Percentiles rank a stretch among this genome's conserved stretches.
Conservation (phyloP, 1,284 basidiomycete species). For the Lentinula novae-zelandiae region DNA sequence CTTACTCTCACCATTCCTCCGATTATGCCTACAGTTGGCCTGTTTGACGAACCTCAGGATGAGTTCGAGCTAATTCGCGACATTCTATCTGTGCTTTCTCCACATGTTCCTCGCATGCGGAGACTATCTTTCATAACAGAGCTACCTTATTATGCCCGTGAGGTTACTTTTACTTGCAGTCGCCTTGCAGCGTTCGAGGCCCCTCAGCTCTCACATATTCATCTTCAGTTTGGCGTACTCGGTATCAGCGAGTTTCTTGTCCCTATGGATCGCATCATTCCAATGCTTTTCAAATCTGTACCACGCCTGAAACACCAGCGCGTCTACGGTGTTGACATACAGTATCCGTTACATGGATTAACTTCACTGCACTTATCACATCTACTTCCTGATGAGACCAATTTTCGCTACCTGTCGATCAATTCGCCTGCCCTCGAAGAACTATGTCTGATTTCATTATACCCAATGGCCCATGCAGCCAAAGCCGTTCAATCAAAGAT, state of each 20-base stretch:
- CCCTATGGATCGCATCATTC: not conserved
- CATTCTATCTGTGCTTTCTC: not conserved
- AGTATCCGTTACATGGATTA: not conserved
- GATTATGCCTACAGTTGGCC: not conserved
- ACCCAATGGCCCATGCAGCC: not conserved
- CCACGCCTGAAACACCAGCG: conserved; percentile 2
- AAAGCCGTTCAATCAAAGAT: not conserved
- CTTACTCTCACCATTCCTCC: not conserved
- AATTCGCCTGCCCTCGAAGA: not conserved
- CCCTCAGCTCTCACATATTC: not conserved
- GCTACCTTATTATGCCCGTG: not conserved
- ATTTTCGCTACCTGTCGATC: not conserved
- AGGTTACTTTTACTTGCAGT: not conserved
- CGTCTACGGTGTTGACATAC: not conserved
- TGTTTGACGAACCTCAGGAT: not conserved
- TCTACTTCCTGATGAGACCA: not conserved
- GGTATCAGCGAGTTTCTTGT: not conserved
- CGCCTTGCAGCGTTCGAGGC: not conserved
- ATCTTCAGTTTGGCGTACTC: not conserved
- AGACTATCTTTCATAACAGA: not conserved
- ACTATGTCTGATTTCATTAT: not conserved
- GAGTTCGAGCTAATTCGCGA: not conserved
- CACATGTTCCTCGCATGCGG: not conserved
- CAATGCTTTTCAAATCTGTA: not conserved
- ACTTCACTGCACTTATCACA: not conserved